phyloP scores from a whole-genome alignment of 192 early-diverging fungal genomes.

The Glomus cerebriforme region DNA sequence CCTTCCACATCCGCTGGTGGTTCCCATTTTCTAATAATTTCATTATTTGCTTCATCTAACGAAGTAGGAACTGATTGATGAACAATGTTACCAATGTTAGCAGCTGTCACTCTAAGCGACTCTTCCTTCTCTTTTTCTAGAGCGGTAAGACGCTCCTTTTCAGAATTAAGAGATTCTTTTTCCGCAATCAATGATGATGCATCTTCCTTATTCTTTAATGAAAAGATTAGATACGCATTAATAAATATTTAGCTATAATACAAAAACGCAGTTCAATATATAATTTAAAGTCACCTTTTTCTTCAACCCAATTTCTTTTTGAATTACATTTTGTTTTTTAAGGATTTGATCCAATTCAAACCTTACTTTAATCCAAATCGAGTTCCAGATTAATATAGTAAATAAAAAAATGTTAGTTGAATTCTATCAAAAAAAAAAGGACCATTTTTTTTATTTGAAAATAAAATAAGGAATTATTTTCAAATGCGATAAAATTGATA shows the following conservation, averaged over 20 bases:
- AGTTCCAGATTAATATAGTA: too few species aligned
- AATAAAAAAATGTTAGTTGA: neutral
- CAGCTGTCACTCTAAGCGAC: slow-evolving; percentile 62
- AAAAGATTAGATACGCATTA: neutral
- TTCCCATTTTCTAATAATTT: slow-evolving; percentile 22
- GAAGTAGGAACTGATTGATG: slow-evolving; percentile 88
- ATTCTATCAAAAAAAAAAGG: neutral
- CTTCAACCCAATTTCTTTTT: slow-evolving; percentile 87
- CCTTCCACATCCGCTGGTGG: neutral
- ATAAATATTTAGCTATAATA: neutral
- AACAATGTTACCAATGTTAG: slow-evolving; percentile 89
- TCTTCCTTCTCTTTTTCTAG: slow-evolving; percentile 79
- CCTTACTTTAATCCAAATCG: slow-evolving; percentile 53
- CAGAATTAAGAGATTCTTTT: slow-evolving; percentile 73
- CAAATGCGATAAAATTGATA: neutral
- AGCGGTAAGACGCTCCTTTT: slow-evolving; percentile 68
- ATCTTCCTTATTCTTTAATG: slow-evolving; percentile 71
- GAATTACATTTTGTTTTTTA: slow-evolving; percentile 87
- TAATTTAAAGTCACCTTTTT: slow-evolving; percentile 70
- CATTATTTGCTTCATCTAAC: slow-evolving; percentile 67
- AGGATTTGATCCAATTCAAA: slow-evolving; percentile 88
- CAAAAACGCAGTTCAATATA: neutral
- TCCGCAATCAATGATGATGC: slow-evolving; percentile 69
- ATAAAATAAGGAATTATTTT: neutral
- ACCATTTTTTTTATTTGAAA: neutral